A percentile compares a stretch with the other conserved stretches of the same genome.
These are phyloP conservation scores for Fraxinus sp. DNA, from an alignment of 305 asterid species.

Conservation along the genomic window DNA sequence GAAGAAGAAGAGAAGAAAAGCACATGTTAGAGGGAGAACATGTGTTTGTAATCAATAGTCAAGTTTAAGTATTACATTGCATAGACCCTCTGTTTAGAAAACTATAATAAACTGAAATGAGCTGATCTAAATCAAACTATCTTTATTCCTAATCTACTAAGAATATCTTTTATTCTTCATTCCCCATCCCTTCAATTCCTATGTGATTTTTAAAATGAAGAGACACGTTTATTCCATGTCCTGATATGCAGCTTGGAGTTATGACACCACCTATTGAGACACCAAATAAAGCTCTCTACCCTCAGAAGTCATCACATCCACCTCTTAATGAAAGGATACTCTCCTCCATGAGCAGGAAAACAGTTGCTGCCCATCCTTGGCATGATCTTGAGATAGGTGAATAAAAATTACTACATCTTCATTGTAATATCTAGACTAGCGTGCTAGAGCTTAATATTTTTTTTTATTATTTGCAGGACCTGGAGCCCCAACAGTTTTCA, in stretches of 20 bases:
- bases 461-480: constrained; percentile 66
- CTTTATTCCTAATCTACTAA: background rate
- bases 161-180: background rate
- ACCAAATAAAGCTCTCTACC: constrained; percentile 26
- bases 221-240: constrained; percentile 12
- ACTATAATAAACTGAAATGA: background rate
- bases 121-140: background rate
- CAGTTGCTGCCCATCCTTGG: constrained; percentile 98
- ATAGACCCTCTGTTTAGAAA: background rate
- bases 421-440: background rate
- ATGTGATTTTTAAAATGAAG: background rate
- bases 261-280: constrained; percentile 68
- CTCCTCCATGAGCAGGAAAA: constrained; percentile 73
- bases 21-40: background rate
- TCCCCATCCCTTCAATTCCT: background rate
- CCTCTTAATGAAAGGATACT: constrained; percentile 89
- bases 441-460: background rate
- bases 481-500: constrained; percentile 77
- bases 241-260: constrained; percentile 32
- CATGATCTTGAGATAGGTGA: constrained; percentile 97
- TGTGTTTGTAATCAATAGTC: background rate
- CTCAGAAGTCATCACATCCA: constrained; percentile 41
- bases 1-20: background rate
- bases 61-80: background rate
- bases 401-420: constrained; percentile 14